phyloP scores from a whole-genome alignment of 2,329 filamentous ascomycete species.

The Pochonia chlamydosporia region DNA sequence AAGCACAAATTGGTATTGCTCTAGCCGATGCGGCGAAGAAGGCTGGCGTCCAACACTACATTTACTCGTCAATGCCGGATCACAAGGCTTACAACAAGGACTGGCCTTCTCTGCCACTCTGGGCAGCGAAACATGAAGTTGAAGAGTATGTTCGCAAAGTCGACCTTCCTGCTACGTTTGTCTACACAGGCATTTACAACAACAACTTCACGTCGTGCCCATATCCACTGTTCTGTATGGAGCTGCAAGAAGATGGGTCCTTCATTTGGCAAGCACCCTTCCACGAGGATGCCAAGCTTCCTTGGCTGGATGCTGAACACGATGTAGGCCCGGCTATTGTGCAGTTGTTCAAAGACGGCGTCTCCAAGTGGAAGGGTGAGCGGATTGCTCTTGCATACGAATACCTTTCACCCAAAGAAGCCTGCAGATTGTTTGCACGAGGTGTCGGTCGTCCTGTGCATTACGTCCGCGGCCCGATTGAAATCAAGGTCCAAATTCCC shows the following conservation, averaged over 20 bases:
- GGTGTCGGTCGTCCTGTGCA: constrained; percentile 72
- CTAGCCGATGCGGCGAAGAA: constrained; percentile 85
- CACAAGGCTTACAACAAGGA: constrained; percentile 70
- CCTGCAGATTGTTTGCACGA: constrained; percentile 71
- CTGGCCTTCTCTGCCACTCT: constrained; percentile 83
- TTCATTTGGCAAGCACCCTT: constrained; percentile 94
- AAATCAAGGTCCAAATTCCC: constrained; percentile 80
- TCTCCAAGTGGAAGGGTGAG: constrained; percentile 71
- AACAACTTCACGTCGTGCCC: constrained; percentile 95
- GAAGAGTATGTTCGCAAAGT: constrained; percentile 86
- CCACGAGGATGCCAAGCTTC: constrained; percentile 79
- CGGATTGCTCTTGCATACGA: constrained; percentile 88
- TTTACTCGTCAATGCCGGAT: constrained; percentile 97
- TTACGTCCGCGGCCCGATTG: constrained; percentile 74
- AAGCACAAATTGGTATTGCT: constrained; percentile 81
- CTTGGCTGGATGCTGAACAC: constrained; percentile 95
- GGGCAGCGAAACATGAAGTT: constrained; percentile 87
- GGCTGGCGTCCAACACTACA: constrained; percentile 79
- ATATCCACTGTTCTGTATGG: constrained; percentile 95
- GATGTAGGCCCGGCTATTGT: constrained; percentile 88
- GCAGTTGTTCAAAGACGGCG: constrained; percentile 92
- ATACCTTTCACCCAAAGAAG: constrained; percentile 76
- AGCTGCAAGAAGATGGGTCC: constrained; percentile 74
- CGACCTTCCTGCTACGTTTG: constrained; percentile 79
- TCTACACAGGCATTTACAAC: constrained; percentile 97